A percentile compares a stretch with the other conserved stretches of the same genome.
Conservation (phyloP, 2,329 filamentous ascomycete species). For the Clarireedia hainanense region DNA sequence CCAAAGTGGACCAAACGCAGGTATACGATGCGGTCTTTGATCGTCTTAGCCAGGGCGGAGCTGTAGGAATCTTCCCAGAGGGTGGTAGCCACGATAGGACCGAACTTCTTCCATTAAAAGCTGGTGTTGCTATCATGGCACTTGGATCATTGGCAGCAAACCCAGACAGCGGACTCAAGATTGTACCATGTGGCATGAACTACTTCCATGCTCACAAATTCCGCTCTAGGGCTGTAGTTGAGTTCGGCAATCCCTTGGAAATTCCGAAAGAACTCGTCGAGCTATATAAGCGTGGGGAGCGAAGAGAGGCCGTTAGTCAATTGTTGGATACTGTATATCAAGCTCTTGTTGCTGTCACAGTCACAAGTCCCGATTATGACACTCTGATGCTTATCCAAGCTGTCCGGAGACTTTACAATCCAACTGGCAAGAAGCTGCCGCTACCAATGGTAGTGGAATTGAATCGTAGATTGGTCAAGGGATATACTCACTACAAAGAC, state of each 20-base stretch:
- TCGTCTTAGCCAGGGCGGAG: conserved; percentile 71
- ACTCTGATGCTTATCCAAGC: conserved; percentile 87
- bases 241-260: conserved; percentile 86
- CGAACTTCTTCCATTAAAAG: conserved; percentile 81
- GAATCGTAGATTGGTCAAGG: conserved; percentile 81
- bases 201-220: conserved; percentile 99
- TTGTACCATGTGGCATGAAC: conserved; percentile 97
- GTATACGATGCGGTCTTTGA: conserved; percentile 91
- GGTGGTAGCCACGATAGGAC: conserved; percentile 93
- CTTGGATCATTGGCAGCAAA: conserved; percentile 80
- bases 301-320: conserved; percentile 78
- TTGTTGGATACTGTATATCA: conserved; percentile 56
- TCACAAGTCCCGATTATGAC: conserved; percentile 91
- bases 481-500: conserved; percentile 48
- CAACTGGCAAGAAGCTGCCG: conserved; percentile 41
- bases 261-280: conserved; percentile 75
- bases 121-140: conserved; percentile 96
- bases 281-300: conserved; percentile 74
- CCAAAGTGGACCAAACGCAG: conserved; percentile 86
- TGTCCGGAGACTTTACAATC: conserved; percentile 85
- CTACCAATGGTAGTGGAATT: conserved; percentile 48
- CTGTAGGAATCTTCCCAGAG: conserved; percentile 93
- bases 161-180: conserved; percentile 73
- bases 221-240: conserved; percentile 86
- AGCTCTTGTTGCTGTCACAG: conserved; percentile 78